These are phyloP conservation scores for Aeminium ludgeri DNA, from an alignment of 495 filamentous ascomycete species.

Conservation along the genomic window DNA sequence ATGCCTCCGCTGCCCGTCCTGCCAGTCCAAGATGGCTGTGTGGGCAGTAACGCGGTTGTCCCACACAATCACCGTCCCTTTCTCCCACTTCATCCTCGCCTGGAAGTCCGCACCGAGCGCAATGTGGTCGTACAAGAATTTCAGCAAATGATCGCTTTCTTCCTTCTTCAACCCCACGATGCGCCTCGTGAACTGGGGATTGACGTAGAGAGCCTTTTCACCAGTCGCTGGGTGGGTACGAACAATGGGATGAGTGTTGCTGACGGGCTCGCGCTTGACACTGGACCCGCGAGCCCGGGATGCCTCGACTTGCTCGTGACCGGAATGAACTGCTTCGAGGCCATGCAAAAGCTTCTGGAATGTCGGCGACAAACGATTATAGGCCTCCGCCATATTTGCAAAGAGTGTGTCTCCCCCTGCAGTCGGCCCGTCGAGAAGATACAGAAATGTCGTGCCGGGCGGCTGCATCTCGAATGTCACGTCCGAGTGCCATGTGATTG, in stretches of 20 bases:
- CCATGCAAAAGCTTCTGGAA: constrained; percentile 61
- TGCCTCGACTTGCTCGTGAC: constrained; percentile 47
- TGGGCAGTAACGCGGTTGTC: constrained; percentile 73
- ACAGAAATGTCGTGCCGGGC: constrained; percentile 72
- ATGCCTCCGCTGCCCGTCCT: constrained; percentile 59
- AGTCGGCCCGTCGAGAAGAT: constrained; percentile 58
- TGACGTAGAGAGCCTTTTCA: constrained; percentile 75
- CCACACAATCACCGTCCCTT: constrained; percentile 74
- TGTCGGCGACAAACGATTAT: constrained; percentile 53
- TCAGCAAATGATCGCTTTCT: constrained; percentile 61
- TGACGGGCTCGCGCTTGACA: constrained; percentile 53
- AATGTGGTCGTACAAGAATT: constrained; percentile 81
- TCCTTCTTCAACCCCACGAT: constrained; percentile 64
- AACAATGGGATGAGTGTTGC: constrained; percentile 55
- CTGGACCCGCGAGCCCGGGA: constrained; percentile 40
- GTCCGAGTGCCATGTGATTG: constrained; percentile 55
- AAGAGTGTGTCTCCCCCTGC: constrained; percentile 70
- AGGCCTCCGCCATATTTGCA: constrained; percentile 55
- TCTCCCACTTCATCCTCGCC: constrained; percentile 67
- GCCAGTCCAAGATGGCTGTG: constrained; percentile 66
- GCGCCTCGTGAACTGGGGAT: constrained; percentile 41
- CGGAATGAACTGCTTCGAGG: constrained; percentile 60
- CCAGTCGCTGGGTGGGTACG: constrained; percentile 67
- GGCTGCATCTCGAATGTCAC: constrained; percentile 70
- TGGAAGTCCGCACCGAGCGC: constrained; percentile 74